Conservation (phyloP, 108 stramenopile species). For the Pseudonitzschia pungens region DNA sequence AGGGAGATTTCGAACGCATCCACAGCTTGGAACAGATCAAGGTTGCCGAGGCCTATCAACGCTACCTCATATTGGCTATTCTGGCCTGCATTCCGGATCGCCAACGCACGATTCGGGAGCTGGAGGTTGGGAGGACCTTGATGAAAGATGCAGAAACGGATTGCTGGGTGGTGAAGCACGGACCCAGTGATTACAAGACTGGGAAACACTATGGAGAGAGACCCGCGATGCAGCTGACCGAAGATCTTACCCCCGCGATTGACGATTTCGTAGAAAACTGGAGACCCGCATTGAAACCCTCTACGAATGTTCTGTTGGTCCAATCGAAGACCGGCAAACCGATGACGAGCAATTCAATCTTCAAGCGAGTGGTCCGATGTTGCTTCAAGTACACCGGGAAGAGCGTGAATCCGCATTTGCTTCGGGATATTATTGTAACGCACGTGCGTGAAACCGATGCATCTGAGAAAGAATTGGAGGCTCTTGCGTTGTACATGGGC, state of each 20-base stretch:
- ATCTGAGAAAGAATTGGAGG: slow-evolving; percentile 82
- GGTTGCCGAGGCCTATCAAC: slow-evolving; percentile 66
- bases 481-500: slow-evolving; percentile 85
- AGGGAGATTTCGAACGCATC: slow-evolving; percentile 18
- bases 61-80: slow-evolving; percentile 74
- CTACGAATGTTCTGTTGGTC: slow-evolving; percentile 54
- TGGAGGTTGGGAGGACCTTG: slow-evolving; percentile 73
- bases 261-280: slow-evolving; percentile 73
- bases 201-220: slow-evolving; percentile 83
- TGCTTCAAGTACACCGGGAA: slow-evolving; percentile 80
- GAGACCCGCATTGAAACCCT: slow-evolving; percentile 61
- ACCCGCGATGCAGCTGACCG: slow-evolving; percentile 59
- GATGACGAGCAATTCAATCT: slow-evolving; percentile 67
- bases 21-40: slow-evolving; percentile 34
- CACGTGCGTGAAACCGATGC: slow-evolving; percentile 82
- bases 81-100: slow-evolving; percentile 84
- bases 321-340: slow-evolving; percentile 76
- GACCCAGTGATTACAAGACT: slow-evolving; percentile 82
- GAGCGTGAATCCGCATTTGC: slow-evolving; percentile 79
- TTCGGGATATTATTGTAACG: slow-evolving; percentile 84
- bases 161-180: slow-evolving; percentile 71
- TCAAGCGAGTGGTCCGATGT: slow-evolving; percentile 65
- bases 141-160: slow-evolving; percentile 36
- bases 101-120: slow-evolving; percentile 80
- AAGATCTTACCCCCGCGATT: slow-evolving; percentile 60